Base-by-base conservation (phyloP, 495 filamentous ascomycete genomes). In the Emericellopsis terricola region DNA sequence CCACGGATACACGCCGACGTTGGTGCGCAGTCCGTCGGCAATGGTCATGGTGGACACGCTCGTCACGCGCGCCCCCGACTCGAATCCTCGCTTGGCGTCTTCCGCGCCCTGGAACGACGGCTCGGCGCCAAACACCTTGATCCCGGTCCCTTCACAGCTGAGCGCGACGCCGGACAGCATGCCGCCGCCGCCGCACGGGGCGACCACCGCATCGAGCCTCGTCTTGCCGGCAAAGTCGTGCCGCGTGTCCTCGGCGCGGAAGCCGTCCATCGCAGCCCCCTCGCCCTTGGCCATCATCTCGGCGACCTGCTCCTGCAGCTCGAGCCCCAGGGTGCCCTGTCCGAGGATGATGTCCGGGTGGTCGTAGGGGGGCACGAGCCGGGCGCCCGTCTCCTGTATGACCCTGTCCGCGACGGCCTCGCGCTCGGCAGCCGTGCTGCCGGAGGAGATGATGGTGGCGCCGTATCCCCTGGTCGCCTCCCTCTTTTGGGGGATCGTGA, bases 291-390 rank as follows among this genome's bases (percentile, higher is more conserved):
- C 32, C 33, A 77, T 42, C 41, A 71, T 46, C 38, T 61, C 69
- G 20, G 44, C 50, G 5, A 76, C 76, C 50, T 94, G 84, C 34
- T 59, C 57, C 39, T 79, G 68, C 13, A 94, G 52, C 47, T 97
- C 89, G n/a, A 96, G 45, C 2, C 69, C 86, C 37, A 78, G 64
- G 1, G 89, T 97, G 0, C 86, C 89, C 56, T 93, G 84, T 1
- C 89, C 89, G 2, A 91, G 71, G 20, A 97, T 79, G 37, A 94
- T 81, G 48, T 94, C 64, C 13, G 78, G 74, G 52, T 96, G 78
- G 50, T 96, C 81, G 45, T 94, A 94, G 2, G 89, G 87, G 29
- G 85, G 85, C 2, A 97, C 63, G 4, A 94, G 55, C 8, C 72
- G 64, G 0, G 87, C 85, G 4, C 74, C 71, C 2, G 81, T 93